These are phyloP conservation scores for Chaetomiaceae sp. DNA, from an alignment of 2,329 filamentous ascomycete species.

Conservation along the genomic window DNA sequence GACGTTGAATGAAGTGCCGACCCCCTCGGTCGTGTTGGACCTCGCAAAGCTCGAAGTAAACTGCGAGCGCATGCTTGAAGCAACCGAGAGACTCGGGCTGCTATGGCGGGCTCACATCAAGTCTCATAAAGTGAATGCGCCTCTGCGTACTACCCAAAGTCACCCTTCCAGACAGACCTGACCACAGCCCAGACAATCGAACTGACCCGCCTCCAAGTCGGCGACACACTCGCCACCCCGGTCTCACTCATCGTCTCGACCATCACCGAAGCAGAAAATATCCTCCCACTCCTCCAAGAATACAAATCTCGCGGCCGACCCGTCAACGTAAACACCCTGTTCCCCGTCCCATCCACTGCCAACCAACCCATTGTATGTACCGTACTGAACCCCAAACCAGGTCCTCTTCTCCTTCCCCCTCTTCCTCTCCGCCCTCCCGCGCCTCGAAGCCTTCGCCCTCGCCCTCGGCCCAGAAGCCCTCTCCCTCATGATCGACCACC, in stretches of 20 bases:
- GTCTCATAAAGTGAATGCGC: conserved; percentile 65
- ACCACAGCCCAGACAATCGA: conserved; percentile 29
- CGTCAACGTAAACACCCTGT: conserved; percentile 50
- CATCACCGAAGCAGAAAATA: conserved; percentile 65
- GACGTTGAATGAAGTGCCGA: conserved; percentile 55
- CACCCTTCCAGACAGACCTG: too few species aligned
- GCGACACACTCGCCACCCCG: conserved; percentile 42
- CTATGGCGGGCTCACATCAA: conserved; percentile 76
- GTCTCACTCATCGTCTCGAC: conserved; percentile 70
- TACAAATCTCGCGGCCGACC: conserved; percentile 49
- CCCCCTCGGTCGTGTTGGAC: conserved; percentile 66
- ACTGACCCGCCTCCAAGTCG: conserved; percentile 59
- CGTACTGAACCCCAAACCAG: conserved; percentile 32
- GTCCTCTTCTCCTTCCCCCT: conserved; percentile 70
- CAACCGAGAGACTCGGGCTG: conserved; percentile 54
- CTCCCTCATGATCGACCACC: conserved; percentile 66
- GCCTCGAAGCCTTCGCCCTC: conserved; percentile 54
- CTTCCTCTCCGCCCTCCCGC: conserved; percentile 54
- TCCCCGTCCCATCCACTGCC: not conserved
- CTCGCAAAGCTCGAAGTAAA: conserved; percentile 61
- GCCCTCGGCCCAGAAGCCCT: conserved; percentile 54
- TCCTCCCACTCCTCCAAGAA: conserved; percentile 57
- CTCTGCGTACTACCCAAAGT: too few species aligned
- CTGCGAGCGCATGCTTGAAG: conserved; percentile 66
- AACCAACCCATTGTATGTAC: conserved; percentile 18